These are phyloP conservation scores for Simplicillium aogashimaense DNA, from an alignment of 2,329 filamentous ascomycete genomes.

Conservation along the genomic window DNA sequence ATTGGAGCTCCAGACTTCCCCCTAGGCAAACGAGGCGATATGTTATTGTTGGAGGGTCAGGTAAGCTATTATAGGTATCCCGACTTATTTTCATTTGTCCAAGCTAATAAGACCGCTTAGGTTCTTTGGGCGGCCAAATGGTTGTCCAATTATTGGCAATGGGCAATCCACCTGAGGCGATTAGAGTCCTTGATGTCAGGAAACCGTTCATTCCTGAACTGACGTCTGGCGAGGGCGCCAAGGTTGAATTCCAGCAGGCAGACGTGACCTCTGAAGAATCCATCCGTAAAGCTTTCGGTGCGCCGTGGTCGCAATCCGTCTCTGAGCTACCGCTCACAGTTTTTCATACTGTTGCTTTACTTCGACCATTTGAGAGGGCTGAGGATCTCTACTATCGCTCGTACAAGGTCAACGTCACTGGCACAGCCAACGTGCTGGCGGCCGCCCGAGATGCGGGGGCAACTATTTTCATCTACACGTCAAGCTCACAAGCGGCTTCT, in stretches of 20 bases:
- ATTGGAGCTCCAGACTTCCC: conserved; percentile 27
- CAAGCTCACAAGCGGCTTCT: conserved; percentile 33
- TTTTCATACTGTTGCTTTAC: conserved; percentile 46
- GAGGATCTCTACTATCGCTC: conserved; percentile 31
- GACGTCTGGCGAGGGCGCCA: conserved; percentile 18
- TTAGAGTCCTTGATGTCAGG: conserved; percentile 43
- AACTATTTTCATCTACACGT: conserved; percentile 41
- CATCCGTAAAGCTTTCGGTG: conserved; percentile 33
- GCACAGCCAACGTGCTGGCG: conserved; percentile 36
- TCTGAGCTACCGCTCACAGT: conserved; percentile 40
- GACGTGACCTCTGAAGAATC: conserved; percentile 38
- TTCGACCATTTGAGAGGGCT: conserved; percentile 39
- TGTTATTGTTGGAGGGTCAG: conserved; percentile 35
- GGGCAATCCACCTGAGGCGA: conserved; percentile 37
- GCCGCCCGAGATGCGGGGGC: conserved; percentile 35
- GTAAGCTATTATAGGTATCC: conserved; percentile 34
- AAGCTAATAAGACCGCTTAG: too few species aligned
- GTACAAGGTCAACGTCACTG: conserved; percentile 38
- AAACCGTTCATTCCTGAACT: conserved; percentile 32
- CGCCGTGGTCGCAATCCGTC: conserved; percentile 32
- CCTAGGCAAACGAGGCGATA: conserved; percentile 30
- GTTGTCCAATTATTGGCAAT: conserved; percentile 41
- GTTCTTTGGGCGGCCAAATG: conserved; percentile 37
- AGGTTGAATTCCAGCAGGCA: conserved; percentile 33
- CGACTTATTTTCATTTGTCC: too few species aligned